A percentile compares a stretch with the other conserved stretches of the same genome.
Conservation (phyloP, 225 moss, liverwort and hornwort species). For the Thuidium tamariscinum region DNA sequence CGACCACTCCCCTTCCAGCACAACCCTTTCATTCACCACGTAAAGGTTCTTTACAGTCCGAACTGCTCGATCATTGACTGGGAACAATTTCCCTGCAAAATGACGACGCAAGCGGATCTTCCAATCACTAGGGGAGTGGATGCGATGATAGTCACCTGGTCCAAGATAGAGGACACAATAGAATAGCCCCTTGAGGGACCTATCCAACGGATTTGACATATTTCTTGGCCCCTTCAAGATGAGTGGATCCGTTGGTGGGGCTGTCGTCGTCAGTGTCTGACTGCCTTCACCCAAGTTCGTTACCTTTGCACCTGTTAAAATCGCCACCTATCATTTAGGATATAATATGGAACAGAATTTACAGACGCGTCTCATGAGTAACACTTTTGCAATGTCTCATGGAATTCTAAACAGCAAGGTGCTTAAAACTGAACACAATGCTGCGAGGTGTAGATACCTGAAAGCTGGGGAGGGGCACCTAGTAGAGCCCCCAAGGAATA, state of each 20-base stretch:
- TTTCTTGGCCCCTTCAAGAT: neutral
- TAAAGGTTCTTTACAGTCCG: constrained; percentile 74
- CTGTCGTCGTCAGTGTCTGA: constrained; percentile 7
- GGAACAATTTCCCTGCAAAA: constrained; percentile 75
- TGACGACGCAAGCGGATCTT: constrained; percentile 72
- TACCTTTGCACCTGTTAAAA: constrained; percentile 9
- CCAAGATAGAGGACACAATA: constrained; percentile 92
- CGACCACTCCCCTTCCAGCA: constrained; percentile 88
- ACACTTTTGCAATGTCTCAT: neutral
- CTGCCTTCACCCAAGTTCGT: neutral
- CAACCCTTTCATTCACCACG: constrained; percentile 84
- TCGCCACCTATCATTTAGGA: neutral
- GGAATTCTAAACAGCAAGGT: neutral
- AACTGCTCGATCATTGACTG: constrained; percentile 91
- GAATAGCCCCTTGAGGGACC: constrained; percentile 53
- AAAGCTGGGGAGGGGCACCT: constrained; percentile 59
- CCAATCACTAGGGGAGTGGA: constrained; percentile 89
- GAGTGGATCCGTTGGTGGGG: neutral
- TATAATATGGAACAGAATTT: neutral
- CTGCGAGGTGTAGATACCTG: constrained; percentile 16
- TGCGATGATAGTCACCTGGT: constrained; percentile 90
- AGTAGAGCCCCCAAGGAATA: constrained; percentile 80
- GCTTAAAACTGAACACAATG: neutral
- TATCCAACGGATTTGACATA: neutral
- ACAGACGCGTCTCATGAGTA: neutral